These are phyloP conservation scores for Grifola frondosa DNA, from an alignment of 1,284 basidiomycete species.

Conservation along the genomic window DNA sequence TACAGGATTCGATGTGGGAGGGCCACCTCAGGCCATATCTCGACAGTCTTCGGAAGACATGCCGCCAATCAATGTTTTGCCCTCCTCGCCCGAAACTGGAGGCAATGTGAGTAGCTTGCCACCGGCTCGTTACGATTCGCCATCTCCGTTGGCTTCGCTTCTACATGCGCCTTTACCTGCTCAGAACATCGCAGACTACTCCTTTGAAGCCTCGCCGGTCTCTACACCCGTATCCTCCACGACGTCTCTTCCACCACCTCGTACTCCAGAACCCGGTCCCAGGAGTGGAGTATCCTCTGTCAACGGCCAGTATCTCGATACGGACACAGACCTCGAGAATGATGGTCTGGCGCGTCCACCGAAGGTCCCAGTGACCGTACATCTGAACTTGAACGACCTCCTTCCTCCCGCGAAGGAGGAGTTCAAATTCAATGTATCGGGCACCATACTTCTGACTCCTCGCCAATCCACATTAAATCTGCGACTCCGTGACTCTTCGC, in stretches of 20 bases:
- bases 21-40: slow-evolving; percentile 17
- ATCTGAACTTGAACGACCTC: slow-evolving; percentile 77
- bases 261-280: slow-evolving; percentile 35
- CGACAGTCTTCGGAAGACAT: slow-evolving; percentile 22
- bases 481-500: slow-evolving; percentile 16
- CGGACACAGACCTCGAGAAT: slow-evolving; percentile 24
- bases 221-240: slow-evolving; percentile 58
- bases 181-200: slow-evolving; percentile 63
- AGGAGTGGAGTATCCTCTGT: slow-evolving; percentile 32
- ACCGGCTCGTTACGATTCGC: slow-evolving; percentile 38
- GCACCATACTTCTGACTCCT: slow-evolving; percentile 60
- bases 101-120: slow-evolving; percentile 21
- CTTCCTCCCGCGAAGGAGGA: slow-evolving; percentile 59
- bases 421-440: slow-evolving; percentile 65
- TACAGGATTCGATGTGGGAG: slow-evolving; percentile 62
- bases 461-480: slow-evolving; percentile 31
- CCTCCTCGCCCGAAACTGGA: slow-evolving; percentile 47
- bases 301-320: slow-evolving; percentile 20
- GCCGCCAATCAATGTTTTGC: slow-evolving; percentile 28
- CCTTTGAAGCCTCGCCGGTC: slow-evolving; percentile 55
- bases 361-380: slow-evolving; percentile 61
- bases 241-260: slow-evolving; percentile 46
- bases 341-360: slow-evolving; percentile 38
- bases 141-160: slow-evolving; percentile 52
- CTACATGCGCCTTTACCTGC: slow-evolving; percentile 69